Base-by-base conservation (phyloP, 495 filamentous ascomycete species). In the Penicillium flavigenum region DNA sequence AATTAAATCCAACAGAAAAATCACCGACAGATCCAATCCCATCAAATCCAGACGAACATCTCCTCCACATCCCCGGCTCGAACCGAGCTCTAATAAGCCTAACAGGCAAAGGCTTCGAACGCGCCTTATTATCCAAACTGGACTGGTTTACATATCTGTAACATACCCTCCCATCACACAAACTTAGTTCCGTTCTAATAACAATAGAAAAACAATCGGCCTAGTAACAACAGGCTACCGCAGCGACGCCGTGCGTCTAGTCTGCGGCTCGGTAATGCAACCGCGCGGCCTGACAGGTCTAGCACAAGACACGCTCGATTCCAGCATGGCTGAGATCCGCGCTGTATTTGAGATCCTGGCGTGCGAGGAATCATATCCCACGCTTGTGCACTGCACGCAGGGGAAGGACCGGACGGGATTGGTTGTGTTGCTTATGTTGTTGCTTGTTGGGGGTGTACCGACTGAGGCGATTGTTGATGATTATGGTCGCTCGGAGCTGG, bases 331-430 rank as follows among this genome's bases (percentile, higher is more conserved):
- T 3, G 89, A 92, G 69, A 81, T 96, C 19, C 78, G 76, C 7
- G 65, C 81, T 26, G 63, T 83, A 8, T 84, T 87, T 43, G 75
- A 80, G 5, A 48, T 82, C 10, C 68, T 83, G 32, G 74, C 77
- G 8, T 60, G 75, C 4, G 60, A 73, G 5, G 56, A 61, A 4
- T 71, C 77, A 16, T 86, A 86, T 41, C 89, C 89, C 0, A 57
- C 84, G 5, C 66, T 93, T 3, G 65, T 92, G 5, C 91, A 94
- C 74, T 95, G 91, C 72, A 92, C 90, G 4, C 89, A 94, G 65
- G 91, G 91, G 36, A 96, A 96, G 64, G 91, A 95, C 66, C 82
- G 90, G 0, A 94, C 91, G 0, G 91, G 91, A 0, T 73, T 94
- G 3, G 74, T 89, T 22, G 70, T 90, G n/a, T 70, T 86, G 11